These are phyloP conservation scores for Cajanus cajan DNA, from an alignment of 306 rosid species.

Conservation along the genomic window DNA sequence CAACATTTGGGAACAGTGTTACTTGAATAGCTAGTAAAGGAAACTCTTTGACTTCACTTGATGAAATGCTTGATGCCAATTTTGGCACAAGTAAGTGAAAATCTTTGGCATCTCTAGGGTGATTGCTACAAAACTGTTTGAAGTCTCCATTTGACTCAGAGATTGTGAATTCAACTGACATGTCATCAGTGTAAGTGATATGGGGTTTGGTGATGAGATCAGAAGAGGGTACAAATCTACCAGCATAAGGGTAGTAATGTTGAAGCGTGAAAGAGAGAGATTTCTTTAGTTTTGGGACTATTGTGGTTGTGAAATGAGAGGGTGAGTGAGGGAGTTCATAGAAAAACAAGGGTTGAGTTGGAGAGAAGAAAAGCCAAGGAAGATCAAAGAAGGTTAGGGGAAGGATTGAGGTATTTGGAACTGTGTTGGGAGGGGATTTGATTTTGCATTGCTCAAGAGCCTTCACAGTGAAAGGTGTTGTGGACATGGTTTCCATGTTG, in stretches of 20 bases:
- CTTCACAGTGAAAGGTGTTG: background rate
- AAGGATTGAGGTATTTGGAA: conserved; percentile 25
- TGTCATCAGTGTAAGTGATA: conserved; percentile 4
- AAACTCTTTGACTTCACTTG: background rate
- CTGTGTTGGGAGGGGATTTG: conserved; percentile 23
- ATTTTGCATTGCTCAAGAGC: conserved; percentile 36
- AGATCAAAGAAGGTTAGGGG: conserved; percentile 55
- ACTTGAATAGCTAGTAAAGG: conserved; percentile 46
- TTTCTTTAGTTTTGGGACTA: conserved; percentile 44
- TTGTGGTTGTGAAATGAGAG: conserved; percentile 31
- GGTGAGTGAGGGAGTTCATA: conserved; percentile 31
- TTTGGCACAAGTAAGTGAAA: conserved; percentile 39
- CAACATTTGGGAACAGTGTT: conserved; percentile 42
- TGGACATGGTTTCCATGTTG: background rate
- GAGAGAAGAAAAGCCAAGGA: conserved; percentile 67
- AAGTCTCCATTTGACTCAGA: conserved; percentile 39
- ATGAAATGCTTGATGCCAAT: background rate
- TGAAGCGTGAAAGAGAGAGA: conserved; percentile 54
- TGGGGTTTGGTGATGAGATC: conserved; percentile 35
- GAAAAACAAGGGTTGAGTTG: conserved; percentile 49
- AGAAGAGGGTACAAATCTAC: conserved; percentile 18
- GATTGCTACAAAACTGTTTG: conserved; percentile 7
- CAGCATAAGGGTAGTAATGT: conserved; percentile 48
- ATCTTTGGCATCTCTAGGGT: conserved; percentile 16
- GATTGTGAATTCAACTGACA: conserved; percentile 31